phyloP scores from a whole-genome alignment of 352 stramenopile species.

The Phytophthora macrochlamydospora region DNA sequence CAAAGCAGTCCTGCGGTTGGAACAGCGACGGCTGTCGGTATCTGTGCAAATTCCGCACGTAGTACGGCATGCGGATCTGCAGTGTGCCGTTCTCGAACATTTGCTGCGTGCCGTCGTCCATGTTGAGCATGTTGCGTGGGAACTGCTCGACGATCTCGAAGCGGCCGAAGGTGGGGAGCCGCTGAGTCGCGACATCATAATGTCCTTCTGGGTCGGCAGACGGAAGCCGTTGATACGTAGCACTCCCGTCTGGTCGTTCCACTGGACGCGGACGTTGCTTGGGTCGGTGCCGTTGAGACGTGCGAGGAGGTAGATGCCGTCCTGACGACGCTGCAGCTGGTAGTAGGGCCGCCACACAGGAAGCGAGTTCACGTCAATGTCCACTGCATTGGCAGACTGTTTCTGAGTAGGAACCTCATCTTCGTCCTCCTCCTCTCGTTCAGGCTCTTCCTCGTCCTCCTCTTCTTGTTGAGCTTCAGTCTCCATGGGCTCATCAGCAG shows the following conservation, averaged over 20 bases:
- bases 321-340: conserved; percentile 50
- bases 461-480: conserved; percentile 12
- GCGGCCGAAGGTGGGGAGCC: conserved; percentile 63
- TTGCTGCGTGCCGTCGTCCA: conserved; percentile 62
- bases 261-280: conserved; percentile 48
- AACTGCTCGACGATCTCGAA: conserved; percentile 72
- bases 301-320: conserved; percentile 52
- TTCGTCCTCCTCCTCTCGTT: conserved; percentile 7
- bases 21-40: conserved; percentile 42
- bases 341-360: conserved; percentile 69
- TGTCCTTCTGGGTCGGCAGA: conserved; percentile 59
- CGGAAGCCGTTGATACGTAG: conserved; percentile 58
- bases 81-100: conserved; percentile 52
- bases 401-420: conserved; percentile 9
- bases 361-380: conserved; percentile 37
- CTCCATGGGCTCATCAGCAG: conserved; percentile 22
- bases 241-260: conserved; percentile 40
- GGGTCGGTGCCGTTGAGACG: conserved; percentile 34
- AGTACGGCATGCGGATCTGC: conserved; percentile 65
- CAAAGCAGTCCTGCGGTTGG: conserved; percentile 42
- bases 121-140: conserved; percentile 43
- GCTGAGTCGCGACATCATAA: conserved; percentile 58
- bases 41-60: conserved; percentile 33
- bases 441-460: conserved; percentile 14
- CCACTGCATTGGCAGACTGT: neutral